phyloP scores from a whole-genome alignment of 2,329 filamentous ascomycete genomes.

The Calonectria pauciramosa region DNA sequence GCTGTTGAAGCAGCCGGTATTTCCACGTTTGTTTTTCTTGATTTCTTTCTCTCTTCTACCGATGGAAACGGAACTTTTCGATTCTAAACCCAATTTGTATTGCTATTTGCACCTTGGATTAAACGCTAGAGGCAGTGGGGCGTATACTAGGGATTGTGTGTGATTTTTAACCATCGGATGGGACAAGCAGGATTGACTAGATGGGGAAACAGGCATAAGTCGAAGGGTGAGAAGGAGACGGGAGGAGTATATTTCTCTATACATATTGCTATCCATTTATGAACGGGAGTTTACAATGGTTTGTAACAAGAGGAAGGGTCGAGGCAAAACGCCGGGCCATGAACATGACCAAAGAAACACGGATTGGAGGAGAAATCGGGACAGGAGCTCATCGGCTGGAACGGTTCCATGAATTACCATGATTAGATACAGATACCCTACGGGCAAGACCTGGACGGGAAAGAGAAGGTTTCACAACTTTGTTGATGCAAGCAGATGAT shows the following conservation, averaged over 20 bases:
- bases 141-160: conserved; percentile 15
- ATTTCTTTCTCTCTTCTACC: not conserved
- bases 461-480: conserved; percentile 39
- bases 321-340: not conserved
- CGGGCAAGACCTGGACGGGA: conserved; percentile 31
- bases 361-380: not conserved
- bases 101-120: conserved; percentile 22
- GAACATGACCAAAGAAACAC: not conserved
- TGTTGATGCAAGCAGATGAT: conserved; percentile 19
- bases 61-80: conserved; percentile 21
- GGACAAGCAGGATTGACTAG: not conserved
- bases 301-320: not conserved
- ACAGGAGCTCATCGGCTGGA: conserved; percentile 8
- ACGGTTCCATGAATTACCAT: conserved; percentile 27
- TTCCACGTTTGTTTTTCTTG: not conserved
- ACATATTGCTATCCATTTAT: conserved; percentile 4
- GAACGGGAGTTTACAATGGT: conserved; percentile 3
- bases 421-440: conserved; percentile 34
- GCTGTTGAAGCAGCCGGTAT: not conserved
- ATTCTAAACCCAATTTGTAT: conserved; percentile 22
- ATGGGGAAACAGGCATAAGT: not conserved
- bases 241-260: conserved; percentile 6
- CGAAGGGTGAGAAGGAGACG: not conserved
- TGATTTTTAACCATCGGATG: not conserved
- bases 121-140: conserved; percentile 20